A percentile compares a stretch with the other conserved stretches of the same genome.
phyloP scores from a whole-genome alignment of 768 basidiomycete genomes.

The Agrocybe pediades region DNA sequence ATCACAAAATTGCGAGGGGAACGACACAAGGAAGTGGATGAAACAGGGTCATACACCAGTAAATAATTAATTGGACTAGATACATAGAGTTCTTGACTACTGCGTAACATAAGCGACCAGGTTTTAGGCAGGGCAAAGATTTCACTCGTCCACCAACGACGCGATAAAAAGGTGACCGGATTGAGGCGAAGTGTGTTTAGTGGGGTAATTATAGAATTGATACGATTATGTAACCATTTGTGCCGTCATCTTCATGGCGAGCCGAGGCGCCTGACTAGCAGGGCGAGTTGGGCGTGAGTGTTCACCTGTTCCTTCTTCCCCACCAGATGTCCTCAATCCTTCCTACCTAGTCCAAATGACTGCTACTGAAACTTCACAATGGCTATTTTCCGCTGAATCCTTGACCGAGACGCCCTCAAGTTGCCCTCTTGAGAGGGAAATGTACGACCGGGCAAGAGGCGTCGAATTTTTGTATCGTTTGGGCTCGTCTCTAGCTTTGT shows the following conservation, averaged over 20 bases:
- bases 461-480: constrained; percentile 86
- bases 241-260: background rate
- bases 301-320: background rate
- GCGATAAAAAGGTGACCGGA: background rate
- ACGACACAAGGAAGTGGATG: too few species aligned
- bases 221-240: constrained; percentile 1
- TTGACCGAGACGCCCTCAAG: constrained; percentile 61
- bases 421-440: constrained; percentile 64
- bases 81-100: too few species aligned
- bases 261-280: background rate
- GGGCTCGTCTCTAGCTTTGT: constrained; percentile 78
- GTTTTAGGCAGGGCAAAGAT: too few species aligned
- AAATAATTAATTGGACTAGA: too few species aligned
- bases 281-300: too few species aligned
- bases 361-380: constrained; percentile 48
- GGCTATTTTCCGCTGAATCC: constrained; percentile 68
- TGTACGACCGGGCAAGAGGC: constrained; percentile 79
- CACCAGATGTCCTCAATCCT: background rate
- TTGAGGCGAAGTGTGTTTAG: background rate
- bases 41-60: too few species aligned
- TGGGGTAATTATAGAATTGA: constrained; percentile 6
- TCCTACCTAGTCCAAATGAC: constrained; percentile 5
- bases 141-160: background rate
- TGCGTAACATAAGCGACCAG: too few species aligned
- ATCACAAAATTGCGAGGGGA: background rate